Conservation (phyloP, 345 rosid species). For the Citrus sinensis region DVS_A1.0 CM039166.1:23927501-23928000, state of each 20-base stretch:
- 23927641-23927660: conserved; percentile 33
- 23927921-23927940: conserved; percentile 56
- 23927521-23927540: conserved; percentile 17
- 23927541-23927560: conserved; percentile 45
- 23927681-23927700: conserved; percentile 55
- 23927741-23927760: conserved; percentile 57
- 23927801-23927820: conserved; percentile 42
- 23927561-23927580: conserved; percentile 40
- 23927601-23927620: conserved; percentile 11
- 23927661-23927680: conserved; percentile 46
- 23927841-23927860: conserved; percentile 57
- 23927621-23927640: conserved; percentile 38
- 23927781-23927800: conserved; percentile 68
- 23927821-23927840: conserved; percentile 27
- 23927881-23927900: conserved; percentile 65
- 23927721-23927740: conserved; percentile 68
- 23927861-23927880: conserved; percentile 56
- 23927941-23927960: conserved; percentile 53
- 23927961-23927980: conserved; percentile 61
- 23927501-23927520: background rate
- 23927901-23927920: conserved; percentile 57
- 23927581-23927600: conserved; percentile 33
- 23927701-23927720: conserved; percentile 65
- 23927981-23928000: conserved; percentile 47
- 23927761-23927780: conserved; percentile 61